phyloP scores from a whole-genome alignment of 345 rosid genomes.

The Orychophragmus violaceus region DNA sequence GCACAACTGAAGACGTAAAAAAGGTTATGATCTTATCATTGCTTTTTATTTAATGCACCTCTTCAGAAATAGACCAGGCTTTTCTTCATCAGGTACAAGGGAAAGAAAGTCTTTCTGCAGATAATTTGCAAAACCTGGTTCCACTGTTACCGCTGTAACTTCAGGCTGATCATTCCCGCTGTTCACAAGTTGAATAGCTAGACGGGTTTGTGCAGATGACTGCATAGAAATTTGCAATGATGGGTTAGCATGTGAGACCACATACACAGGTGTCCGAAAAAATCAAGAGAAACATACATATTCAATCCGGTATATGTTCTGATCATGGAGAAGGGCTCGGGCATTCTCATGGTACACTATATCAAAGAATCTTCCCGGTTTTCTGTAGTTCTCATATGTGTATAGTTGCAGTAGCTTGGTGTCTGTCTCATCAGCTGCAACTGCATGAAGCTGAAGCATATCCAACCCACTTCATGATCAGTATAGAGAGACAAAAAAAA shows the following conservation, averaged over 20 bases:
- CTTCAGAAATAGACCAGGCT: conserved; percentile 57
- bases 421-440: conserved; percentile 87
- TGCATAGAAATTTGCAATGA: conserved; percentile 32
- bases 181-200: conserved; percentile 92
- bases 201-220: conserved; percentile 50
- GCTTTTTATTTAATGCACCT: conserved; percentile 46
- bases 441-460: conserved; percentile 68
- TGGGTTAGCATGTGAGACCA: conserved; percentile 1
- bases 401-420: conserved; percentile 85
- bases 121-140: conserved; percentile 81
- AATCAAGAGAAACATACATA: conserved; percentile 51
- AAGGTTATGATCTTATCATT: not conserved
- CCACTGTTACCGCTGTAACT: conserved; percentile 78
- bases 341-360: conserved; percentile 80
- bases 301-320: conserved; percentile 83
- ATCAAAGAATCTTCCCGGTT: conserved; percentile 63
- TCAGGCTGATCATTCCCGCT: conserved; percentile 86
- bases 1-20: not conserved
- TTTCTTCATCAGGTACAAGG: conserved; percentile 50
- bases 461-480: conserved; percentile 8
- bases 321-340: conserved; percentile 79
- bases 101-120: conserved; percentile 71
- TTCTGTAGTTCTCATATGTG: conserved; percentile 76
- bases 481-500: not conserved
- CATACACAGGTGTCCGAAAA: not conserved